These are phyloP conservation scores for Leccinum subspadiceum DNA, from an alignment of 1,284 basidiomycete species.

Conservation along the genomic window DNA sequence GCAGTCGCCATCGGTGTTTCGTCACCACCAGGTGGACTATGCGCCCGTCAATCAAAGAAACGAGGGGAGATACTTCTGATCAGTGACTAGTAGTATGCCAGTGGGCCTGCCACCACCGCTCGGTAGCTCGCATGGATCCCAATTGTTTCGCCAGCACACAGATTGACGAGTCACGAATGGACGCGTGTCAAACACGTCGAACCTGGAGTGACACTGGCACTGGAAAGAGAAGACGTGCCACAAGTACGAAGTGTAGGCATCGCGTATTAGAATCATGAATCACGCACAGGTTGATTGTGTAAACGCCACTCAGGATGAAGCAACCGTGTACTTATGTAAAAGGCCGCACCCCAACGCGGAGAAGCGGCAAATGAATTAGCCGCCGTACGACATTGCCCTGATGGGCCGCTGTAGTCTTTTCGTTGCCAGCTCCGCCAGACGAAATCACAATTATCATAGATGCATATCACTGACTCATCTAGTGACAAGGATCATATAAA, in stretches of 20 bases:
- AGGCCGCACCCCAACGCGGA: neutral
- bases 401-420: neutral
- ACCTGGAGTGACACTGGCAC: neutral
- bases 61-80: neutral
- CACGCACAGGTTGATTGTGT: neutral
- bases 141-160: neutral
- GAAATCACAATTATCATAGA: neutral
- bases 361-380: neutral
- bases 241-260: neutral
- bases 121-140: neutral
- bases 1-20: constrained; percentile 2
- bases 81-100: neutral
- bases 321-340: neutral
- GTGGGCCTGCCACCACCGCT: neutral
- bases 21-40: neutral
- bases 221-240: neutral
- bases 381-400: neutral
- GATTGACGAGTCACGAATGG: no score
- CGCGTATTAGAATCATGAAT: neutral
- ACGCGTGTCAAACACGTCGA: neutral
- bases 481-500: constrained; percentile 18
- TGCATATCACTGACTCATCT: neutral
- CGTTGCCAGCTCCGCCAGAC: neutral
- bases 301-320: neutral
- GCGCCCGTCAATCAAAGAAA: neutral